These are phyloP conservation scores for Phyllosticta citrichinensis DNA, from an alignment of 2,329 filamentous ascomycete species.

Conservation along the genomic window DNA sequence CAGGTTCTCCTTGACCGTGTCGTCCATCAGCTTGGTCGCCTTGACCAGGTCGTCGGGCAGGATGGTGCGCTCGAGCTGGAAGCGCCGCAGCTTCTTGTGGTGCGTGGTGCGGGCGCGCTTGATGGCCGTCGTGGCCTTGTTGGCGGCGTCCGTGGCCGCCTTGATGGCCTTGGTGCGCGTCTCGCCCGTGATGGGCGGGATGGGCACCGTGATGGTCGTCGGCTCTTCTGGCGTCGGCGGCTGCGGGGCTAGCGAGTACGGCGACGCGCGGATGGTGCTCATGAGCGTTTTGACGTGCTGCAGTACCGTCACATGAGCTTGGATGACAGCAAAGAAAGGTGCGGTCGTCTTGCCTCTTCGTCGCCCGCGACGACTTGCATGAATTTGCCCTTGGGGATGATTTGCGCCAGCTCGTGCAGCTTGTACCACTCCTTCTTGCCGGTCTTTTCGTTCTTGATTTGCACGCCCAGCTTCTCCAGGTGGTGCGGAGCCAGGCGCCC, in stretches of 20 bases:
- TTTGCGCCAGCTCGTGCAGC: constrained; percentile 55
- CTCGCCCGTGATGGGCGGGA: constrained; percentile 49
- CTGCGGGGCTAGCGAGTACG: constrained; percentile 42
- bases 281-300: constrained; percentile 47
- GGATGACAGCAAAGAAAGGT: constrained; percentile 1
- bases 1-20: constrained; percentile 39
- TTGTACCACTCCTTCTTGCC: constrained; percentile 34
- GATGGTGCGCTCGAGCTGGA: constrained; percentile 32
- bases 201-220: constrained; percentile 43
- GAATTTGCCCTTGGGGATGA: constrained; percentile 53
- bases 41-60: constrained; percentile 41
- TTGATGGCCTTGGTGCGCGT: constrained; percentile 34
- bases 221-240: constrained; percentile 39
- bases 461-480: constrained; percentile 52
- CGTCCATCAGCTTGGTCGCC: constrained; percentile 40
- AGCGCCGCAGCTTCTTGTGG: constrained; percentile 39
- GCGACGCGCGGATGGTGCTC: constrained; percentile 42
- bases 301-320: not conserved
- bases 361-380: constrained; percentile 56
- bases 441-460: constrained; percentile 28
- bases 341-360: constrained; percentile 42
- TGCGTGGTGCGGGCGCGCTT: constrained; percentile 36
- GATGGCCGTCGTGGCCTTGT: constrained; percentile 32
- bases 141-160: constrained; percentile 31
- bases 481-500: constrained; percentile 53